Conservation (phyloP, 352 stramenopile species). For the Phytopythium aichiense region DNA sequence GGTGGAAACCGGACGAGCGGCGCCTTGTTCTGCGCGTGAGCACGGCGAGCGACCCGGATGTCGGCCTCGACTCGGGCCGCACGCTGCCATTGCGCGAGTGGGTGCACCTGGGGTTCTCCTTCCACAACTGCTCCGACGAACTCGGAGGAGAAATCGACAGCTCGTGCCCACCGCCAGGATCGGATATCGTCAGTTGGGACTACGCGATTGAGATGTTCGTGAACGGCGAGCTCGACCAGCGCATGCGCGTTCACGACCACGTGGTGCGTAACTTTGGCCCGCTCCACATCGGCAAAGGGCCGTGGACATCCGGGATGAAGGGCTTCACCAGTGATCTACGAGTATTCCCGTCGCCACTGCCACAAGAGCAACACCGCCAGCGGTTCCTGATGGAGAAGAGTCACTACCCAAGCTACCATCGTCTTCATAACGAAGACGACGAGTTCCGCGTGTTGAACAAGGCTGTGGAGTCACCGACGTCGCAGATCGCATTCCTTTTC, state of each 20-base stretch:
- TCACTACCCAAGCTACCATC: conserved; percentile 18
- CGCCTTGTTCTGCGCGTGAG: conserved; percentile 68
- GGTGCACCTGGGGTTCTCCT: conserved; percentile 67
- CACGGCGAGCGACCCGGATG: conserved; percentile 43
- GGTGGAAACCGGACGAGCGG: conserved; percentile 68
- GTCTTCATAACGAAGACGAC: not conserved
- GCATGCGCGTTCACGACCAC: conserved; percentile 35
- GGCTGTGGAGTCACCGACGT: not conserved
- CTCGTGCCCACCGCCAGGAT: conserved; percentile 9
- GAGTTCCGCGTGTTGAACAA: not conserved
- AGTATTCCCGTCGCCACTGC: conserved; percentile 32
- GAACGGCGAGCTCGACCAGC: conserved; percentile 53
- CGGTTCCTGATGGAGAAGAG: conserved; percentile 23
- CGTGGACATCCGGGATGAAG: conserved; percentile 58
- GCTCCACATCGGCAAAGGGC: conserved; percentile 61
- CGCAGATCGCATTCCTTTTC: not conserved
- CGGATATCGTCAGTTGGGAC: conserved; percentile 14
- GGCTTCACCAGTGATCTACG: conserved; percentile 62
- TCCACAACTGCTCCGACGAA: conserved; percentile 47
- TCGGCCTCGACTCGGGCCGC: conserved; percentile 43
- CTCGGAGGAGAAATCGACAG: not conserved
- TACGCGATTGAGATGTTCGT: conserved; percentile 56
- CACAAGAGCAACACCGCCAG: conserved; percentile 19
- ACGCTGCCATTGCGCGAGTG: conserved; percentile 52
- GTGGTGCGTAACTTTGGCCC: conserved; percentile 53